phyloP scores from a whole-genome alignment of 345 rosid genomes.

The Syzygium jambos region DNA sequence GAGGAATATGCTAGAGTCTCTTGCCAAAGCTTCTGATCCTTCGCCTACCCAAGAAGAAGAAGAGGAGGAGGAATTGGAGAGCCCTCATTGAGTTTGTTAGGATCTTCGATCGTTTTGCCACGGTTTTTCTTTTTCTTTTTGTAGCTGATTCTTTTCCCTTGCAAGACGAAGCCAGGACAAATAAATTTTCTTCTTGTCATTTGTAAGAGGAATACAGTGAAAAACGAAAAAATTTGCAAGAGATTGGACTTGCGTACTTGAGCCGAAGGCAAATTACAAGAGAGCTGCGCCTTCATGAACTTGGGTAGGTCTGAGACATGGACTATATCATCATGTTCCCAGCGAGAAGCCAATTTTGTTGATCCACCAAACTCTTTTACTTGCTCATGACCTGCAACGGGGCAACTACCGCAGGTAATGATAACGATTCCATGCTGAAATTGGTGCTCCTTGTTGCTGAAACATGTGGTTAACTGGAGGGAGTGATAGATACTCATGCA shows the following conservation, averaged over 20 bases:
- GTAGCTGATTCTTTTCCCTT: background rate
- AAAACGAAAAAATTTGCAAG: background rate
- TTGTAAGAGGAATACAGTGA: background rate
- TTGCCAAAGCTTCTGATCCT: slow-evolving; percentile 19
- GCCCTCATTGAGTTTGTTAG: background rate
- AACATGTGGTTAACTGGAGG: background rate
- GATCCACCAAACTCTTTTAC: background rate
- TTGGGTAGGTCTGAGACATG: background rate
- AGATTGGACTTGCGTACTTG: background rate
- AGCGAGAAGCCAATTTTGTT: background rate
- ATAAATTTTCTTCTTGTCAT: background rate
- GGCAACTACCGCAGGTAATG: background rate
- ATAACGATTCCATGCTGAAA: background rate
- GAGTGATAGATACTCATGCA: background rate
- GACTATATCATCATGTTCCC: background rate
- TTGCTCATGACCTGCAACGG: background rate
- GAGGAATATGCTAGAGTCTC: slow-evolving; percentile 35
- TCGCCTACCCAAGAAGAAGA: background rate
- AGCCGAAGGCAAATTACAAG: background rate
- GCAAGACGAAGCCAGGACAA: background rate
- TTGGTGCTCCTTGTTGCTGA: background rate
- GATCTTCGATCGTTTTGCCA: background rate
- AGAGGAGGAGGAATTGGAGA: background rate
- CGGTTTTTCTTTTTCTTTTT: background rate
- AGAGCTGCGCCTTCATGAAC: background rate